A percentile compares a stretch with the other conserved stretches of the same genome.
These are phyloP conservation scores for Serendipita sp. DNA, from an alignment of 768 basidiomycete genomes.

Conservation along the genomic window DNA sequence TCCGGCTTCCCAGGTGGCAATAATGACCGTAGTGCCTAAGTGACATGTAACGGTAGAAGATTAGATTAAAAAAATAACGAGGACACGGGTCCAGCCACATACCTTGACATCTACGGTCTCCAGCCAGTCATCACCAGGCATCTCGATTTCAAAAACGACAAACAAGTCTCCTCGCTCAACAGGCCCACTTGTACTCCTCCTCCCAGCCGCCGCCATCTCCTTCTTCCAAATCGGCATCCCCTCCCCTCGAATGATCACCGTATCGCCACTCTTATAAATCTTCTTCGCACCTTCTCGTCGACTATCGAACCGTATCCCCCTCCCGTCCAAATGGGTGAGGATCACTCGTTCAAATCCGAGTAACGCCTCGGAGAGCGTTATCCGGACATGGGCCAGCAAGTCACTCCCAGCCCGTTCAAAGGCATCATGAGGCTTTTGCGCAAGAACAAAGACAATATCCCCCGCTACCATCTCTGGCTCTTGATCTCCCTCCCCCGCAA, in stretches of 20 bases:
- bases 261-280: slow-evolving; percentile 57
- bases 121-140: slow-evolving; percentile 73
- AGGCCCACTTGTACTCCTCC: slow-evolving; percentile 86
- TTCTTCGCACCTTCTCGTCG: slow-evolving; percentile 39
- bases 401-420: slow-evolving; percentile 77
- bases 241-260: slow-evolving; percentile 64
- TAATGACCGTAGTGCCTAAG: slow-evolving; percentile 46
- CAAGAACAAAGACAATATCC: slow-evolving; percentile 77
- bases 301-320: slow-evolving; percentile 66
- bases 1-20: slow-evolving; percentile 66
- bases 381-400: slow-evolving; percentile 60
- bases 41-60: neutral
- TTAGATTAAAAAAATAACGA: neutral
- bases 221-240: slow-evolving; percentile 68
- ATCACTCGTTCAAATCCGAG: slow-evolving; percentile 89
- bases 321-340: slow-evolving; percentile 83
- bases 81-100: slow-evolving; percentile 7
- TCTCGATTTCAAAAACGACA: slow-evolving; percentile 71
- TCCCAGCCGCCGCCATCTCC: slow-evolving; percentile 51
- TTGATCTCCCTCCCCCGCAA: slow-evolving; percentile 88
- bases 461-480: slow-evolving; percentile 78
- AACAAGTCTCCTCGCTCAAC: slow-evolving; percentile 62
- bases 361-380: slow-evolving; percentile 87
- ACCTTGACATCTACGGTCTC: slow-evolving; percentile 46
- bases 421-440: slow-evolving; percentile 48